Evolutionary conservation across 768 basidiomycete genomes (phyloP).

Genomic region (Thelephora ganbajun): DNA sequence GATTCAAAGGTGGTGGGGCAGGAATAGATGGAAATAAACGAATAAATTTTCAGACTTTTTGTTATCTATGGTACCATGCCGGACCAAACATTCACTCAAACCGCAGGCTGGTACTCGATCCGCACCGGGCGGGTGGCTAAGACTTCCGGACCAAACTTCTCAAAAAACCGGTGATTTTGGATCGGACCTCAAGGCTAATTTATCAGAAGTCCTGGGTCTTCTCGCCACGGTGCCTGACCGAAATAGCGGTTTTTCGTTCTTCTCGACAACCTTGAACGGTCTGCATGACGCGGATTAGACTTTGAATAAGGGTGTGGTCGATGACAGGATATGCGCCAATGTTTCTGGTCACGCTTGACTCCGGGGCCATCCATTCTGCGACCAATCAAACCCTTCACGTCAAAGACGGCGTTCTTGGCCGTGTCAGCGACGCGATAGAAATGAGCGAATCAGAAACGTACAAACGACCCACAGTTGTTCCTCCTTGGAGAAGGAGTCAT

Average conservation of each 20-base stretch:
- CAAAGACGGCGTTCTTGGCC: constrained; percentile 95
- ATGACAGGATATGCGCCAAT: neutral
- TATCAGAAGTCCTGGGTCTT: too few relatives aligned
- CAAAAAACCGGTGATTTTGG: too few relatives aligned
- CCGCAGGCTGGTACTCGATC: too few relatives aligned
- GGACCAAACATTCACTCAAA: too few relatives aligned
- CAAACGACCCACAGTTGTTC: constrained; percentile 31
- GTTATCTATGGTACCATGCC: too few relatives aligned
- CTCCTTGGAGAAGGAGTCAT: constrained; percentile 43
- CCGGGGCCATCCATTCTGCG: constrained; percentile 73
- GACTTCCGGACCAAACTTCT: too few relatives aligned
- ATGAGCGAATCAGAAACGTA: neutral
- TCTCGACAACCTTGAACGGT: constrained; percentile 19
- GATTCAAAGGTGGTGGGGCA: too few relatives aligned
- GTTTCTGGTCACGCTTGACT: constrained; percentile 68
- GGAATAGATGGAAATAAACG: too few relatives aligned
- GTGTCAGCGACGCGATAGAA: constrained; percentile 64
- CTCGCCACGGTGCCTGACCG: constrained; percentile 31
- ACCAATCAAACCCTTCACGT: constrained; percentile 92
- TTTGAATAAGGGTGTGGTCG: constrained; percentile 36
- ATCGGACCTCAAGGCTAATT: constrained; percentile 22
- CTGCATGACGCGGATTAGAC: constrained; percentile 8
- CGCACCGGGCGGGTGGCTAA: too few relatives aligned
- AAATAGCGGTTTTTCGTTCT: constrained; percentile 34
- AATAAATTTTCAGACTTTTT: too few relatives aligned